Base-by-base conservation (phyloP, 148 eudicot genomes). In the Rhododendron vialii region DNA sequence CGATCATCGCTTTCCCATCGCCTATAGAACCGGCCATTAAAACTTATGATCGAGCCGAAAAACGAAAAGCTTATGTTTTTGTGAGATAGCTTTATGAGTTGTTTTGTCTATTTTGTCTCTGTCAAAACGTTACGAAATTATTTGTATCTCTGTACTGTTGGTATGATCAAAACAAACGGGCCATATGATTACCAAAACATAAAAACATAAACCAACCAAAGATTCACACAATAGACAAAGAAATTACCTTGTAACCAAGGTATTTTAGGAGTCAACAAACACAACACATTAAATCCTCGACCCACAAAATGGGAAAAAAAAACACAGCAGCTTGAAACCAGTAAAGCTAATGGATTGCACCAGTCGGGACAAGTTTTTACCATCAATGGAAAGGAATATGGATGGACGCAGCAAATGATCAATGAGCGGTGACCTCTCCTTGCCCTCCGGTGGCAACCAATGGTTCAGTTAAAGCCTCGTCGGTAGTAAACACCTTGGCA, bases 401-500 rank as follows among this genome's bases (percentile, higher is more conserved):
- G 20, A 71, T 71, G 76, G 76, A 28, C 14, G 38, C 76, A 69
- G 35, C 6, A 28, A 30, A 71, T 67, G 74, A 80, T 81, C 83
- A 81, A 55, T 81, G 83, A 55, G 69, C 47, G 7, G 45, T 51
- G 3, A 86, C 88, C 17, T n/a, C 63, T 28, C 85, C 88, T 22
- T 82, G 82, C 43, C 20, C 88, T 57, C 24, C 81, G 35, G 30
- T 20, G 63, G 69, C 14, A 35, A 65, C 12, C 47, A 84, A 45
- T 3, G 87, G 83, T 65, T 84, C 67, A 17, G 85, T 51, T 79
- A 83, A 89, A 28, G 84, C 84, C 26, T 87, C 86, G 0, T 61
- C 38, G 12, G 88, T 80, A 53, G 88, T 86, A 18, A 97, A 92
- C 55, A 93, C 93, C 92, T 93, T 91, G 0, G 96, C 95, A 43